Percentiles rank a stretch among this genome's conserved stretches.
phyloP scores from a whole-genome alignment of 495 filamentous ascomycete genomes.

The Neurospora sp. region DNA sequence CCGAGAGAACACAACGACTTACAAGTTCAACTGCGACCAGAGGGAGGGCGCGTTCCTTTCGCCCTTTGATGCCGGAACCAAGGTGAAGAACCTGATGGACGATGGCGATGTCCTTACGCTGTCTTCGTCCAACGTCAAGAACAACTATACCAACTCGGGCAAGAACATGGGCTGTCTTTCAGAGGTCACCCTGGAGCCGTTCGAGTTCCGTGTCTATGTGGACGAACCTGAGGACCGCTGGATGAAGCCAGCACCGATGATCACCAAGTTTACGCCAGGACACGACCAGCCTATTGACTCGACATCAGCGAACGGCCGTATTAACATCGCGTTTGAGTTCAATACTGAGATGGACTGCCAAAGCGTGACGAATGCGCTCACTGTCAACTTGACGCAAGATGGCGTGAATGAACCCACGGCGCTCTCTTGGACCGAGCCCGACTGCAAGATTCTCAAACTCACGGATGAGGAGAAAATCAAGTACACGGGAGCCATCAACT shows the following conservation, averaged over 20 bases:
- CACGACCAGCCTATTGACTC: slow-evolving; percentile 54
- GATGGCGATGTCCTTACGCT: slow-evolving; percentile 50
- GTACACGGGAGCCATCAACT: slow-evolving; percentile 40
- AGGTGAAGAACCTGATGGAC: slow-evolving; percentile 59
- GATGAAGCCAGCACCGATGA: slow-evolving; percentile 48
- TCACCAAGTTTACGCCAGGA: slow-evolving; percentile 55
- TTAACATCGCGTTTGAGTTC: slow-evolving; percentile 47
- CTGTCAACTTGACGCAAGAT: slow-evolving; percentile 9
- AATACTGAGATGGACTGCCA: slow-evolving; percentile 56
- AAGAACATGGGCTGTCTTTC: slow-evolving; percentile 47
- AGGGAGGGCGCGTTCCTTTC: slow-evolving; percentile 41
- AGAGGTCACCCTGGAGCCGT: slow-evolving; percentile 43
- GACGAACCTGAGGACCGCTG: slow-evolving; percentile 34
- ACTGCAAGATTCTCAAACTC: slow-evolving; percentile 19
- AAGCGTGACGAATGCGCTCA: slow-evolving; percentile 38
- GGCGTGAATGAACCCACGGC: neutral
- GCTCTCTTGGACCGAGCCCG: slow-evolving; percentile 37
- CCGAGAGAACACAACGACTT: slow-evolving; percentile 44
- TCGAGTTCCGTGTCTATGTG: slow-evolving; percentile 56
- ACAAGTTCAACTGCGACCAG: slow-evolving; percentile 51
- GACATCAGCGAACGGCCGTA: slow-evolving; percentile 17
- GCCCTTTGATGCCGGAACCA: slow-evolving; percentile 45
- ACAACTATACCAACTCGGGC: slow-evolving; percentile 21
- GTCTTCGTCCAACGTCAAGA: slow-evolving; percentile 9
- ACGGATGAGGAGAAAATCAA: neutral